phyloP scores from a whole-genome alignment of 1,284 basidiomycete genomes.

The Sporisorium iseilematis-ciliati region DNA sequence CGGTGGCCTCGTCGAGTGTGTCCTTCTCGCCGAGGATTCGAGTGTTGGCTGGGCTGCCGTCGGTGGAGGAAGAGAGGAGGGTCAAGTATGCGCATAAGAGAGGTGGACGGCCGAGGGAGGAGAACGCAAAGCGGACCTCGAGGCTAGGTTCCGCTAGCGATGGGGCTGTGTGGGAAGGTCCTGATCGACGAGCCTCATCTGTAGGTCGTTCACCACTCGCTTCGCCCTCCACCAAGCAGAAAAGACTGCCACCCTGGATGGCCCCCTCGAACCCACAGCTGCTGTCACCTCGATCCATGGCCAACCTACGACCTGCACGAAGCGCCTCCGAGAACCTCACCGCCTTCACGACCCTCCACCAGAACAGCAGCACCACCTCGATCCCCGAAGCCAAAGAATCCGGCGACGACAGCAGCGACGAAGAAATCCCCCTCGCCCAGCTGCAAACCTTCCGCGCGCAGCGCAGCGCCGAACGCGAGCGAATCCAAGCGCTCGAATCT shows the following conservation, averaged over 20 bases:
- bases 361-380: slow-evolving; percentile 22
- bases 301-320: slow-evolving; percentile 5
- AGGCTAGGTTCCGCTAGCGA: slow-evolving; percentile 26
- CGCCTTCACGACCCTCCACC: slow-evolving; percentile 12
- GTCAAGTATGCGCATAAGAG: slow-evolving; percentile 18
- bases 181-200: slow-evolving; percentile 1
- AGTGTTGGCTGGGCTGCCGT: slow-evolving; percentile 43
- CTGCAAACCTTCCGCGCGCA: slow-evolving; percentile 43
- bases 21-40: slow-evolving; percentile 42
- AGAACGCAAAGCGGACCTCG: slow-evolving; percentile 22
- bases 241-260: slow-evolving; percentile 48
- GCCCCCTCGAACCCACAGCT: slow-evolving; percentile 30
- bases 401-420: slow-evolving; percentile 47
- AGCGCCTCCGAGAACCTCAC: slow-evolving; percentile 18
- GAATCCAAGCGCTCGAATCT: slow-evolving; percentile 38
- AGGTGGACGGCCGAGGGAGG: slow-evolving; percentile 16
- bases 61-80: slow-evolving; percentile 35
- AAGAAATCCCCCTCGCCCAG: slow-evolving; percentile 54
- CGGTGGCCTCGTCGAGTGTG: slow-evolving; percentile 4
- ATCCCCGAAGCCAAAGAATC: slow-evolving; percentile 26
- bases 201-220: slow-evolving; percentile 12
- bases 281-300: slow-evolving; percentile 20
- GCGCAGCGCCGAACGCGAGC: slow-evolving; percentile 31
- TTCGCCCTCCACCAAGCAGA: slow-evolving; percentile 23
- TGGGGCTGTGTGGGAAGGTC: slow-evolving; percentile 23